Percentiles rank a stretch among this genome's conserved stretches.
Conservation (phyloP, 306 rosid genomes). For the Vigna reflexopilosa region DNA sequence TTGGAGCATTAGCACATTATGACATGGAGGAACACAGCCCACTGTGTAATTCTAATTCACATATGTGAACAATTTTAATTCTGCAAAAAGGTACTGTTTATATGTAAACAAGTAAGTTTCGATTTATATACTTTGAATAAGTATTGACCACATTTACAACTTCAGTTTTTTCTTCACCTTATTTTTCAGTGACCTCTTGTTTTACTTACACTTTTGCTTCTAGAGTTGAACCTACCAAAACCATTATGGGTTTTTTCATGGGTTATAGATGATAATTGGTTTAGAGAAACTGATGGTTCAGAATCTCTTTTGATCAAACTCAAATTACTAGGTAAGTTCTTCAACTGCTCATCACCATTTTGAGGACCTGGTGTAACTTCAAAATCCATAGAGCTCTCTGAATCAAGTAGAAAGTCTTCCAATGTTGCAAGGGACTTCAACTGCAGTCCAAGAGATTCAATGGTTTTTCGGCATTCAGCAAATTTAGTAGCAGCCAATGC, state of each 20-base stretch:
- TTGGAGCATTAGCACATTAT: background rate
- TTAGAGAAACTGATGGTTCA: conserved; percentile 43
- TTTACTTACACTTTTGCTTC: conserved; percentile 51
- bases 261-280: conserved; percentile 34
- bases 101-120: conserved; percentile 39
- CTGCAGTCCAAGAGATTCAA: conserved; percentile 74
- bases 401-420: conserved; percentile 70
- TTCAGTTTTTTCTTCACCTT: conserved; percentile 30
- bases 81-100: conserved; percentile 2
- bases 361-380: conserved; percentile 30
- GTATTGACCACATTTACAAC: conserved; percentile 43
- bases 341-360: conserved; percentile 39
- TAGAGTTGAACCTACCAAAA: conserved; percentile 50
- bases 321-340: conserved; percentile 42
- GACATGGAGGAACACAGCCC: background rate
- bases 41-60: background rate
- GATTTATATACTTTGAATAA: conserved; percentile 34
- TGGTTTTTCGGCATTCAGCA: conserved; percentile 81
- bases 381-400: conserved; percentile 48
- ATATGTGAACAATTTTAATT: conserved; percentile 18
- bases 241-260: conserved; percentile 43
- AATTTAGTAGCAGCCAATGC: conserved; percentile 73
- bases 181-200: conserved; percentile 39
- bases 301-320: conserved; percentile 42
- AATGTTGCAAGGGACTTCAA: conserved; percentile 70